Evolutionary conservation across 148 eudicot genomes (phyloP).

Genomic region (Camellia japonica): DNA sequence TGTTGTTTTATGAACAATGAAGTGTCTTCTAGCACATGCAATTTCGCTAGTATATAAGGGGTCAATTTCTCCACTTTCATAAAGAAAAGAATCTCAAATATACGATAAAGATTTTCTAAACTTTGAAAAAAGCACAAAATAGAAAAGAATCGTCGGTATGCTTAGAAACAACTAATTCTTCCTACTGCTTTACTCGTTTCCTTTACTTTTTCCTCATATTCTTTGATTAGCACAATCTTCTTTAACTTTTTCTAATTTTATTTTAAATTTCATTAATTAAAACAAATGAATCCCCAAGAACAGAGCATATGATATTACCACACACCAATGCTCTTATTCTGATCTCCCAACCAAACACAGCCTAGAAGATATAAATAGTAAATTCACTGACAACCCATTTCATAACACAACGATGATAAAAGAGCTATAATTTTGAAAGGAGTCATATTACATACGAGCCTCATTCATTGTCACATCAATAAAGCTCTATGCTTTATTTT

Average conservation of each 20-base stretch:
- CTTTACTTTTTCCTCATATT: conserved; percentile 20
- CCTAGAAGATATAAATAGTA: not conserved
- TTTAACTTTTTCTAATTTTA: not conserved
- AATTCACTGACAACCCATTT: not conserved
- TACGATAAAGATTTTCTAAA: conserved; percentile 10
- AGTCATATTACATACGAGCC: too few relatives aligned
- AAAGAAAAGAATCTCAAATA: conserved; percentile 30
- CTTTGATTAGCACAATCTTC: conserved; percentile 18
- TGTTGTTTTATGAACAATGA: too few relatives aligned
- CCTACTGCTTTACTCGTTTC: conserved; percentile 25
- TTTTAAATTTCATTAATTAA: not conserved
- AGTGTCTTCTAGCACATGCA: too few relatives aligned
- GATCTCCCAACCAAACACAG: too few relatives aligned
- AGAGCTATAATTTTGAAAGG: too few relatives aligned
- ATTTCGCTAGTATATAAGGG: not conserved
- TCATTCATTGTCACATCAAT: too few relatives aligned
- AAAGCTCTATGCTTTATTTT: too few relatives aligned
- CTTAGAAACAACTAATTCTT: conserved; percentile 6
- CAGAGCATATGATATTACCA: not conserved
- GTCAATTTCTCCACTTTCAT: conserved; percentile 23
- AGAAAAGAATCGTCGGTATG: conserved; percentile 14
- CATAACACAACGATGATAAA: too few relatives aligned
- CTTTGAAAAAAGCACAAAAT: not conserved
- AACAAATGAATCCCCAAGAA: not conserved
- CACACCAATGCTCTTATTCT: too few relatives aligned